phyloP scores from a whole-genome alignment of 2,329 filamentous ascomycete species.

The Emericellopsis cladophorae region DNA sequence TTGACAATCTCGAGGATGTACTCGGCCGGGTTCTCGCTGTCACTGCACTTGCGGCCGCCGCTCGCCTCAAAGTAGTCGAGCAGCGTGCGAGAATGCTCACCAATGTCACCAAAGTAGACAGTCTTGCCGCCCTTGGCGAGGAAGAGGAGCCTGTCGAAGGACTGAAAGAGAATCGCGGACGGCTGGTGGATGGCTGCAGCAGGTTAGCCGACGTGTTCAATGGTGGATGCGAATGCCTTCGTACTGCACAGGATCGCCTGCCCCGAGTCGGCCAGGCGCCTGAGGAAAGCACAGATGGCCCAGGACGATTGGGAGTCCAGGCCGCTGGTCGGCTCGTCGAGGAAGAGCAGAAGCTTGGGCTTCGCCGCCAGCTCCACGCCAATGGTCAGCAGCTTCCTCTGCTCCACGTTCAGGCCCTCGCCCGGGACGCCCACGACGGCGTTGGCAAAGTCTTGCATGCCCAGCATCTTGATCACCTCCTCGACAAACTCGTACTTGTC shows the following conservation, averaged over 20 bases:
- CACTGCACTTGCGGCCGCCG: conserved; percentile 51
- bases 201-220: conserved; percentile 3
- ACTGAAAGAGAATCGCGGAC: conserved; percentile 37
- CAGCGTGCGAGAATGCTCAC: conserved; percentile 27
- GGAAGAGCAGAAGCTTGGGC: conserved; percentile 29
- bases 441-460: conserved; percentile 55
- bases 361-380: conserved; percentile 25
- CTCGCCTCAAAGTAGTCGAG: conserved; percentile 42
- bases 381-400: conserved; percentile 32
- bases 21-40: conserved; percentile 33
- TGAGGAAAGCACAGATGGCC: conserved; percentile 49
- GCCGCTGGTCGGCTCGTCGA: conserved; percentile 40
- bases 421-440: conserved; percentile 52
- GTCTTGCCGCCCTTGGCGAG: conserved; percentile 36
- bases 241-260: conserved; percentile 37
- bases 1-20: conserved; percentile 34
- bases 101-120: conserved; percentile 39
- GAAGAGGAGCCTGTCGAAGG: conserved; percentile 39
- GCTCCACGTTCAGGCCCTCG: conserved; percentile 35
- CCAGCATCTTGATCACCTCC: conserved; percentile 51
- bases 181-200: conserved; percentile 41
- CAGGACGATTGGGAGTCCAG: conserved; percentile 52
- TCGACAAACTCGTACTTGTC: conserved; percentile 53
- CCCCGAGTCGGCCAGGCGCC: conserved; percentile 43
- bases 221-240: neutral